These are phyloP conservation scores for Symmetrospora coprosmae DNA, from an alignment of 768 basidiomycete species.

Conservation along the genomic window DNA sequence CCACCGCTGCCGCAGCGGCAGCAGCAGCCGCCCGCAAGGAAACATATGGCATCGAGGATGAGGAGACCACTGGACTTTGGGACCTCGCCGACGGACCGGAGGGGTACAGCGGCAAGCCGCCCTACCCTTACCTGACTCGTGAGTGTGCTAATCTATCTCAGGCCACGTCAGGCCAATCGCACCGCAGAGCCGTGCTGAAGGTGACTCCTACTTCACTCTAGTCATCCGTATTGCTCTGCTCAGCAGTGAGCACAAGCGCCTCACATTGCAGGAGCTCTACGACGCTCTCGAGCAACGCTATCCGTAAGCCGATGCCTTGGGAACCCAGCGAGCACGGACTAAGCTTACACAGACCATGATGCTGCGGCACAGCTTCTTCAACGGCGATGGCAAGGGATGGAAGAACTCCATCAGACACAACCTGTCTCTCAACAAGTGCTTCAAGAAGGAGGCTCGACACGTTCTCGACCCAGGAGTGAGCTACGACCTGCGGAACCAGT, in stretches of 20 bases:
- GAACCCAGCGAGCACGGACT: too few relatives aligned
- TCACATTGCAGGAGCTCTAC: slow-evolving; percentile 18
- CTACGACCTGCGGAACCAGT: background rate
- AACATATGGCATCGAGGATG: slow-evolving; percentile 17
- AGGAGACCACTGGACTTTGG: slow-evolving; percentile 3
- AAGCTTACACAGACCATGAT: too few relatives aligned
- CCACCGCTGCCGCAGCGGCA: too few relatives aligned
- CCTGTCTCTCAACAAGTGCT: slow-evolving; percentile 22
- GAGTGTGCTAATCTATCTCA: background rate
- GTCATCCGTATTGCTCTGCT: slow-evolving; percentile 20
- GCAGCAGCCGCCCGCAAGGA: too few relatives aligned
- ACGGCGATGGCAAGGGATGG: slow-evolving; percentile 19
- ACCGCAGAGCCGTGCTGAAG: too few relatives aligned
- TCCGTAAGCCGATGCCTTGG: slow-evolving; percentile 7
- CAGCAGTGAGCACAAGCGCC: background rate
- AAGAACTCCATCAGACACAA: slow-evolving; percentile 25
- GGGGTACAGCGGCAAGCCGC: slow-evolving; percentile 10
- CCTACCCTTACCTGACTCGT: slow-evolving; percentile 19
- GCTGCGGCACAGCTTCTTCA: slow-evolving; percentile 18
- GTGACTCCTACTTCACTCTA: background rate
- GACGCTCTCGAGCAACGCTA: slow-evolving; percentile 1
- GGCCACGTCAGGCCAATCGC: too few relatives aligned
- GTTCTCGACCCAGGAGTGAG: slow-evolving; percentile 16
- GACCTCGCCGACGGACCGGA: slow-evolving; percentile 6
- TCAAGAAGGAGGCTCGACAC: slow-evolving; percentile 22